These are phyloP conservation scores for Blastobotrys robertii DNA, from an alignment of 805 yeast species.

Conservation along the genomic window DNA sequence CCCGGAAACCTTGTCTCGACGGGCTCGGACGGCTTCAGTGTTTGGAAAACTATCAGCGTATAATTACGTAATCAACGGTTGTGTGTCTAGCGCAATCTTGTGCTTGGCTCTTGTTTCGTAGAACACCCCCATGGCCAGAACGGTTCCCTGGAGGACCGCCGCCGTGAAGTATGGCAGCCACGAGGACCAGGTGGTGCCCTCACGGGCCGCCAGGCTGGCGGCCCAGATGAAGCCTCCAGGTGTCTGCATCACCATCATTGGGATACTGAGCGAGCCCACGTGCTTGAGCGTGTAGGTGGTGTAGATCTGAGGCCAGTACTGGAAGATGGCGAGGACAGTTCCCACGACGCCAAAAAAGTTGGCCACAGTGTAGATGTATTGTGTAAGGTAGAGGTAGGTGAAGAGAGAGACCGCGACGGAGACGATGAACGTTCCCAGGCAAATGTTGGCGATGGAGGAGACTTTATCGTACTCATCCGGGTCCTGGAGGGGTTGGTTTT, in stretches of 20 bases:
- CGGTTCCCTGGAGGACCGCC: conserved; percentile 52
- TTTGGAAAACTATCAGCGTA: conserved; percentile 96
- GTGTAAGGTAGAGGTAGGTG: conserved; percentile 9
- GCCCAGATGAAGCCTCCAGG: conserved; percentile 86
- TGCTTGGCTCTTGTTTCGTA: conserved; percentile 21
- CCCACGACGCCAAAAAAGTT: conserved; percentile 55
- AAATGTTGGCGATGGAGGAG: conserved; percentile 11
- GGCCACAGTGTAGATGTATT: conserved; percentile 32
- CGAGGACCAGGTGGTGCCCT: conserved; percentile 77
- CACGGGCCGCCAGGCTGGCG: conserved; percentile 54
- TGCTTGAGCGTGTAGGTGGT: conserved; percentile 63
- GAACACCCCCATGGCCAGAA: conserved; percentile 55
- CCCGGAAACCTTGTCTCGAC: conserved; percentile 94
- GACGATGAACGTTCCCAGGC: conserved; percentile 25
- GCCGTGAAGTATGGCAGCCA: conserved; percentile 76
- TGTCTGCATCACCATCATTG: conserved; percentile 78
- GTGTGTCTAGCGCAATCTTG: background rate
- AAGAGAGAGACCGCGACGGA: conserved; percentile 13
- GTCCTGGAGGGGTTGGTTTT: conserved; percentile 13
- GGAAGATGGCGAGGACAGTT: conserved; percentile 52
- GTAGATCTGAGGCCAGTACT: conserved; percentile 69
- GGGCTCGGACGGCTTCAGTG: conserved; percentile 87
- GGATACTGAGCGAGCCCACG: conserved; percentile 69
- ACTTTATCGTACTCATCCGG: conserved; percentile 15
- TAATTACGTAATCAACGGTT: conserved; percentile 24